Evolutionary conservation across 2,329 filamentous ascomycete genomes (phyloP).

Genomic region (Shiraia sp.): DNA sequence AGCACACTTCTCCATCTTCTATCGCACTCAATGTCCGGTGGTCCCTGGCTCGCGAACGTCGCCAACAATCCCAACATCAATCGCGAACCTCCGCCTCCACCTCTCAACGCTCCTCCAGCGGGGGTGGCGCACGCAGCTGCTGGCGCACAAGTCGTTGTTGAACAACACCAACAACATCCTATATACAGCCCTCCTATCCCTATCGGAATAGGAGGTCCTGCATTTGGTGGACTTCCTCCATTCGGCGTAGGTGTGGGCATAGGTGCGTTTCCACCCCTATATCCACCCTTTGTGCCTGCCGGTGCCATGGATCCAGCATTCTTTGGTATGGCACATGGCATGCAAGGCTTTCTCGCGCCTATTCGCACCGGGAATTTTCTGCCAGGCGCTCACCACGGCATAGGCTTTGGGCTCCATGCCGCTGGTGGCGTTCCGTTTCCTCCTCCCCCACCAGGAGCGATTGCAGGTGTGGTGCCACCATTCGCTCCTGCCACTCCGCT

Average conservation of each 20-base stretch:
- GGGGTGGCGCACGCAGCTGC: constrained; percentile 8
- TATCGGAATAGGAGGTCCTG: constrained; percentile 22
- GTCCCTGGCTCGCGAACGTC: constrained; percentile 36
- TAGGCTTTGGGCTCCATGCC: constrained; percentile 30
- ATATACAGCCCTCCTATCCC: constrained; percentile 25
- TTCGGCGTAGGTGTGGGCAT: constrained; percentile 25
- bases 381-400: constrained; percentile 27
- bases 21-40: constrained; percentile 29
- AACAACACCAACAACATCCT: constrained; percentile 27
- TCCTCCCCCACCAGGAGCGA: constrained; percentile 27
- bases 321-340: constrained; percentile 16
- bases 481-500: constrained; percentile 30
- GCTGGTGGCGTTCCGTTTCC: constrained; percentile 26
- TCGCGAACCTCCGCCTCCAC: constrained; percentile 36
- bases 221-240: constrained; percentile 16
- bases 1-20: too few species aligned
- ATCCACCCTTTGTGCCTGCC: constrained; percentile 6
- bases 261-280: constrained; percentile 29
- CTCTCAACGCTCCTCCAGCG: constrained; percentile 19
- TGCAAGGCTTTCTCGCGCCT: constrained; percentile 28
- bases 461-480: constrained; percentile 22
- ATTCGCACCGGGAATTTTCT: constrained; percentile 28
- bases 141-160: constrained; percentile 17
- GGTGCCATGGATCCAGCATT: constrained; percentile 27
- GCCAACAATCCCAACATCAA: constrained; percentile 41